Base-by-base conservation (phyloP, 495 filamentous ascomycete species). In the Hypoxylon crocopeplum region DNA sequence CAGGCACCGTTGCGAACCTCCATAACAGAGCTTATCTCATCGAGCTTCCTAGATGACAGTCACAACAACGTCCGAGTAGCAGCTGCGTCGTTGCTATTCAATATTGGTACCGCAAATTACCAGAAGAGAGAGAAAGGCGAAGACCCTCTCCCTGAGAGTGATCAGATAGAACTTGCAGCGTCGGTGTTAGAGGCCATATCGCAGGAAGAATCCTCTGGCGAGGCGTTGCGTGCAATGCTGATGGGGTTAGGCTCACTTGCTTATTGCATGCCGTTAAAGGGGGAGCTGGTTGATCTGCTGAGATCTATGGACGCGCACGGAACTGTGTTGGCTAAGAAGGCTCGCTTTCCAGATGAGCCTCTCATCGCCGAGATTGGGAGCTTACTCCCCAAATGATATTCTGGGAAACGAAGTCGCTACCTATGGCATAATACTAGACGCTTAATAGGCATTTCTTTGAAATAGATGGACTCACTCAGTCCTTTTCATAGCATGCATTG, bases 41-140 rank as follows among this genome's bases (percentile, higher is more conserved):
- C 75, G 6, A 80, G 78, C 51, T 75, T 88, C 39, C 75, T 86
- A 4, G 83, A 86, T 42, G 77, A 75, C 22, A 69, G 67, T 17
- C 83, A 85, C 53, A 69, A 63, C 46, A 79, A 74, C 39, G 67
- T 81, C 8, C 86, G 93, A 24, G 89, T 92, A 11, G 88, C 91
- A 5, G 90, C 92, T 0, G 82, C 92, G 12, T 88, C 88, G 0
- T 73, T 97, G n/a, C 82, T 89, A 1, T 93, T 93, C 72, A 96
- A 97, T 54, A 69, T 98, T 2, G 83, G 91, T 0, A 72, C 82
- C 7, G 79, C 85, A 7, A 91, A 92, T 63, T 86, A 87, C 66
- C 81, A 82, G 40, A 73, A 81, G 30, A 83, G 91, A 19, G 78
- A 82, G 13, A 78, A 81, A 6, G 69, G 80, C 3, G 72, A 77